These are phyloP conservation scores for Reticulascus tulasneorum DNA, from an alignment of 2,329 filamentous ascomycete species.

Conservation along the genomic window DNA sequence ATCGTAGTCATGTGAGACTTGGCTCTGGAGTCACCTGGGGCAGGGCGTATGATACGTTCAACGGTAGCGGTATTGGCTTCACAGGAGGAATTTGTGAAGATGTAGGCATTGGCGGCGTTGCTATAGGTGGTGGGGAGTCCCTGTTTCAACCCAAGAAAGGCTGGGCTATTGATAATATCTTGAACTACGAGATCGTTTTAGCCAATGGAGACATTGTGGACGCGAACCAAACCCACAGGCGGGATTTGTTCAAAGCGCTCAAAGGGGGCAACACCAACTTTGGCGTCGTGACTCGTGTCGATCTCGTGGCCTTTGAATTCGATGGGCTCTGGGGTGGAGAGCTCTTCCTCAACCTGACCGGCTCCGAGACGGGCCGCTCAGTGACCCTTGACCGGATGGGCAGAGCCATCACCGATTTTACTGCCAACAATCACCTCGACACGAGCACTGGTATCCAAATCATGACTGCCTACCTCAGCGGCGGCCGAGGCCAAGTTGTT, in stretches of 20 bases:
- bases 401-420: constrained; percentile 3
- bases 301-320: constrained; percentile 16
- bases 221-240: constrained; percentile 28
- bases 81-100: constrained; percentile 18
- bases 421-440: not conserved
- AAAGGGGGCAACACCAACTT: constrained; percentile 47
- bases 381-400: constrained; percentile 7
- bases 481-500: too few species aligned
- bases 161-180: constrained; percentile 38
- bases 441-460: constrained; percentile 6
- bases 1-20: constrained; percentile 13
- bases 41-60: constrained; percentile 16
- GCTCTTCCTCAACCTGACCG: constrained; percentile 4
- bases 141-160: constrained; percentile 12
- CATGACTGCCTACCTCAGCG: constrained; percentile 2
- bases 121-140: constrained; percentile 25
- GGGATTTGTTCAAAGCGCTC: constrained; percentile 42
- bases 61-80: constrained; percentile 13
- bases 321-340: not conserved
- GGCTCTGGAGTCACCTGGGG: constrained; percentile 22
- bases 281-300: constrained; percentile 33
- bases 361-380: not conserved
- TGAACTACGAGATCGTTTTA: constrained; percentile 41
- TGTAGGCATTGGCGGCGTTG: constrained; percentile 22
- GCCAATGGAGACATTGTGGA: constrained; percentile 36